phyloP scores from a whole-genome alignment of 176 grass and related monocot species.

The Hsuehochloa calcarea region DNA sequence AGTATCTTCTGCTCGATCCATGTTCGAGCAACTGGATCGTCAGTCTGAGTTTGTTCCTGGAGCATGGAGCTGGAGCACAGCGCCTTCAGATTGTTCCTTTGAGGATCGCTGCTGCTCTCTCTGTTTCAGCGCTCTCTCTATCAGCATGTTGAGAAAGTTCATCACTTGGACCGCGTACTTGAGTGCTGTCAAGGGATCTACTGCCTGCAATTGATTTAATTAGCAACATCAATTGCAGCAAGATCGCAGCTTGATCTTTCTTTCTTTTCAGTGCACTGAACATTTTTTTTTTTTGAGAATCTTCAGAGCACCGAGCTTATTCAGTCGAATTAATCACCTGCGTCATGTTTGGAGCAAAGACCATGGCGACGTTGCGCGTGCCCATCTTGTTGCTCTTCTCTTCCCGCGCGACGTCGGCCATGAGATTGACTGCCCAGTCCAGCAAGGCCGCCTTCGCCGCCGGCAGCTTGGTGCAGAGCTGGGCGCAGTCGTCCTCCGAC shows the following conservation, averaged over 20 bases:
- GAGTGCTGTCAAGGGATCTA: constrained; percentile 79
- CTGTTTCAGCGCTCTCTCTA: constrained; percentile 53
- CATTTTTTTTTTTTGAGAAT: neutral
- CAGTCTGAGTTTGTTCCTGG: neutral
- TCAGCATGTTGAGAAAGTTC: constrained; percentile 92
- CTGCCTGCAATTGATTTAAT: constrained; percentile 31
- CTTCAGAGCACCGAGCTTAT: too few relatives aligned
- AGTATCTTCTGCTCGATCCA: neutral
- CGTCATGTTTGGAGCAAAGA: constrained; percentile 95
- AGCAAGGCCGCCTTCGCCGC: constrained; percentile 62
- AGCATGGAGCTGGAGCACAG: neutral
- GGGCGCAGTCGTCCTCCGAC: constrained; percentile 51
- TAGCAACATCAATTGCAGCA: neutral
- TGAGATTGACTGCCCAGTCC: constrained; percentile 85
- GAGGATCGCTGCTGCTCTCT: neutral
- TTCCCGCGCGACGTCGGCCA: constrained; percentile 78
- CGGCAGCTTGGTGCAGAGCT: constrained; percentile 38
- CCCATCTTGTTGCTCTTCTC: constrained; percentile 81
- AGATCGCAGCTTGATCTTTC: neutral
- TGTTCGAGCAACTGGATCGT: neutral
- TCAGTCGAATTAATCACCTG: constrained; percentile 37
- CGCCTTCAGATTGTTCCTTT: neutral
- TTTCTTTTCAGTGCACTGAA: neutral
- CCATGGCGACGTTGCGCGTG: constrained; percentile 82
- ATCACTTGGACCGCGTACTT: constrained; percentile 83